Percentiles rank a stretch among this genome's conserved stretches.
These are phyloP conservation scores for Pyrenochaeta sp. DNA, from an alignment of 2,329 filamentous ascomycete genomes.

Conservation along the genomic window DNA sequence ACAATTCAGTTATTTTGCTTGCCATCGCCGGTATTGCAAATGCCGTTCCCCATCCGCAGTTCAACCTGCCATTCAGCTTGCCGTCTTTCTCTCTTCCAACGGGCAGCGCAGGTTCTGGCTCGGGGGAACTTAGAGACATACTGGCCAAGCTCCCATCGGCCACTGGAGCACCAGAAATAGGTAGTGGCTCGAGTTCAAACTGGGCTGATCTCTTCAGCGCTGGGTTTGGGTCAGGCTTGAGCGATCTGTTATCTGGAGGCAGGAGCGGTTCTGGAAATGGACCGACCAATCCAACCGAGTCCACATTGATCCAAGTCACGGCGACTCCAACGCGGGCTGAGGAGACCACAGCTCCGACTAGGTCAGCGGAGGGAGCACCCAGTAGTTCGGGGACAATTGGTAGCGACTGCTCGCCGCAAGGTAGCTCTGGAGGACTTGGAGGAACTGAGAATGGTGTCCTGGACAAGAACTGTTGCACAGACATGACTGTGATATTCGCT, in stretches of 20 bases:
- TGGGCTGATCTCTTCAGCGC: too few species aligned
- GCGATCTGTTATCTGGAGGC: slow-evolving; percentile 4
- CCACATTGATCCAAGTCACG: not conserved
- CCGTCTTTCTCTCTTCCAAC: slow-evolving; percentile 21
- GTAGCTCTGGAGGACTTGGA: slow-evolving; percentile 21
- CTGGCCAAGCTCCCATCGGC: too few species aligned
- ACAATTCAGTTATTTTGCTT: slow-evolving; percentile 22
- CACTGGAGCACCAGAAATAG: too few species aligned
- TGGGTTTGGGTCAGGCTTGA: not conserved
- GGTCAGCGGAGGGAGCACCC: not conserved
- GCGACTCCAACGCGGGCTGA: not conserved
- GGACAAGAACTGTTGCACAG: slow-evolving; percentile 50
- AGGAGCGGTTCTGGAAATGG: slow-evolving; percentile 2
- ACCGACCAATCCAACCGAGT: not conserved
- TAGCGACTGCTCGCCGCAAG: slow-evolving; percentile 31
- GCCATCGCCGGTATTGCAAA: slow-evolving; percentile 28
- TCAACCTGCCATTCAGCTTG: slow-evolving; percentile 19
- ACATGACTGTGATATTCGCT: slow-evolving; percentile 54
- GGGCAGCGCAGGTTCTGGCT: slow-evolving; percentile 4
- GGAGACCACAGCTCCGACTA: not conserved
- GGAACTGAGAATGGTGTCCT: slow-evolving; percentile 51
- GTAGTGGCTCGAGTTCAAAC: not conserved
- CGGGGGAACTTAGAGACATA: too few species aligned
- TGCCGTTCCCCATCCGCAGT: slow-evolving; percentile 30
- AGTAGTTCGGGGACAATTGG: slow-evolving; percentile 20